A percentile compares a stretch with the other conserved stretches of the same genome.
Conservation (phyloP, 345 rosid genomes). For the Brassica cretica region DNA sequence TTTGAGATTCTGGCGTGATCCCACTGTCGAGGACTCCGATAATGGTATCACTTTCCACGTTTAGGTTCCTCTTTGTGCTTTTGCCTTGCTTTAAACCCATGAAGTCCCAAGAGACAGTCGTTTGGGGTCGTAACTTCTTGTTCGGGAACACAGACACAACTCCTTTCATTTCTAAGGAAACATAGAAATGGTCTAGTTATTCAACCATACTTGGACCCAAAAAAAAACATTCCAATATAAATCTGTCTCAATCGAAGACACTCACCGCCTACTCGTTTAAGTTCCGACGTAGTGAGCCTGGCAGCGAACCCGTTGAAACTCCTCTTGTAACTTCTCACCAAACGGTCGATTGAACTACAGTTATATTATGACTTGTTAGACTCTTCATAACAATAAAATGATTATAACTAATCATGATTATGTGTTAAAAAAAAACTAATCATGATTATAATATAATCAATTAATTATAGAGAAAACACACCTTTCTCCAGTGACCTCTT, state of each 20-base stretch:
- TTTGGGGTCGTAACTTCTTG: not conserved
- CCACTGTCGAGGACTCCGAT: conserved; percentile 43
- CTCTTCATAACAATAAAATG: not conserved
- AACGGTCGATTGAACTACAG: conserved; percentile 33
- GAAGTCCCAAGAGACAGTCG: not conserved
- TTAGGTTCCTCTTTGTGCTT: not conserved
- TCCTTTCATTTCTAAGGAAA: conserved; percentile 32
- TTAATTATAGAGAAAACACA: conserved; percentile 1
- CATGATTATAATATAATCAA: not conserved
- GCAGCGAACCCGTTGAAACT: conserved; percentile 72
- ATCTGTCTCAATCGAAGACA: conserved; percentile 31
- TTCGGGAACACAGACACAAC: conserved; percentile 41
- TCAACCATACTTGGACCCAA: too few relatives aligned
- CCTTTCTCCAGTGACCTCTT: conserved; percentile 36
- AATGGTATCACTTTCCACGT: conserved; percentile 37
- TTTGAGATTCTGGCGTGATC: not conserved
- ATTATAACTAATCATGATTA: not conserved
- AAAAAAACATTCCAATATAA: too few relatives aligned
- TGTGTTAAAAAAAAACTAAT: too few relatives aligned
- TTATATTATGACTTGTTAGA: not conserved
- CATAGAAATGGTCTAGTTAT: not conserved
- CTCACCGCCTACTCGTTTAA: conserved; percentile 44
- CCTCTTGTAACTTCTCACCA: conserved; percentile 13
- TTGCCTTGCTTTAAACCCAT: not conserved
- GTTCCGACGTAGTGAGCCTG: conserved; percentile 46